These are phyloP conservation scores for Actinomucor elegans DNA, from an alignment of 371 early-diverging fungal species.

Conservation along the genomic window DNA sequence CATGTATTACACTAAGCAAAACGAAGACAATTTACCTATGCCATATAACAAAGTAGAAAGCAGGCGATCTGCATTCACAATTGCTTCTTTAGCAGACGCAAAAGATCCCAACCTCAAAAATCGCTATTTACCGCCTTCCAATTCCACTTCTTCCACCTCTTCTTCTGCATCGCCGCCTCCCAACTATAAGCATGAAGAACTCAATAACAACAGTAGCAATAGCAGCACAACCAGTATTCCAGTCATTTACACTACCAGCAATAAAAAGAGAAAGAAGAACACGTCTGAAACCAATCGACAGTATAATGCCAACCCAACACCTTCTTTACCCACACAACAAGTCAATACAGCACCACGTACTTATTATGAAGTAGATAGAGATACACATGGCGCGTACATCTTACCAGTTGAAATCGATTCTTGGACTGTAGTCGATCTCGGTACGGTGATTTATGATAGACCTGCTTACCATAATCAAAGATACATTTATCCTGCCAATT, in stretches of 20 bases:
- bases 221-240: constrained; percentile 14
- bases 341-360: constrained; percentile 39
- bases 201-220: background rate
- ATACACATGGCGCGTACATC: constrained; percentile 70
- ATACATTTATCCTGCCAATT: constrained; percentile 93
- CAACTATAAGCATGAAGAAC: background rate
- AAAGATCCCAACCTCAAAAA: too few relatives aligned
- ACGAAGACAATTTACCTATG: background rate
- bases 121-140: constrained; percentile 1
- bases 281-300: background rate
- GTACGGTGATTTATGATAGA: constrained; percentile 76
- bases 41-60: background rate
- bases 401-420: constrained; percentile 84
- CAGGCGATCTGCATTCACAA: constrained; percentile 19
- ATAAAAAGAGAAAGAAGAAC: constrained; percentile 26
- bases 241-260: constrained; percentile 31
- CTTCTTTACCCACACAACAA: too few relatives aligned
- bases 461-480: constrained; percentile 88
- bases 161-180: constrained; percentile 12
- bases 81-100: constrained; percentile 12
- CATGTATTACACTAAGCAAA: background rate
- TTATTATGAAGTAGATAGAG: constrained; percentile 59
- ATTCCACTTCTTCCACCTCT: constrained; percentile 1
- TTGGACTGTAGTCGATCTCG: constrained; percentile 74
- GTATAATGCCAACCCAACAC: constrained; percentile 28